Evolutionary conservation across 352 stramenopile genomes (phyloP).

Genomic region (Peronosclerospora sorghi): DNA sequence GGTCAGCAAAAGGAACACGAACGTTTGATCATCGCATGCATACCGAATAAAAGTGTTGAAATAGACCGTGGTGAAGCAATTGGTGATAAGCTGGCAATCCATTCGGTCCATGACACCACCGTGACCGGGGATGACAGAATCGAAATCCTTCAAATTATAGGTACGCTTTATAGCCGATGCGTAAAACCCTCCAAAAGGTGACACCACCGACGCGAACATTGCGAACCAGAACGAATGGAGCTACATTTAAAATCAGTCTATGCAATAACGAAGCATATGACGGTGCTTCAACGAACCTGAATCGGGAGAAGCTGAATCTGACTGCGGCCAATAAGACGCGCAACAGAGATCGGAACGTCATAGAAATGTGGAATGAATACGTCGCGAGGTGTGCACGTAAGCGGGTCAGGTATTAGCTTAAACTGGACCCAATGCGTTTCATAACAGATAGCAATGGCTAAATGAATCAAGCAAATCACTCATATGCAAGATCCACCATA

Average conservation of each 20-base stretch:
- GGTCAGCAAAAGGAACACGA: not conserved
- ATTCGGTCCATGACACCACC: constrained; percentile 95
- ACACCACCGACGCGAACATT: constrained; percentile 95
- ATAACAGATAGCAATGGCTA: constrained; percentile 2
- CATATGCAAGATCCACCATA: not conserved
- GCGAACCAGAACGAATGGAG: constrained; percentile 94
- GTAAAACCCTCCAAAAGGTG: constrained; percentile 98
- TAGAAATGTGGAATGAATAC: constrained; percentile 60
- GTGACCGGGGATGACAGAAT: constrained; percentile 96
- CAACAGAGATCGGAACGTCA: constrained; percentile 61
- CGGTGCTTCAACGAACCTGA: constrained; percentile 28
- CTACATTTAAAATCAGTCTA: constrained; percentile 28
- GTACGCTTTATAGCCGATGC: constrained; percentile 98
- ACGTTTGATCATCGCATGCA: not conserved
- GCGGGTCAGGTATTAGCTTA: constrained; percentile 54
- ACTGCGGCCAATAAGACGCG: constrained; percentile 58
- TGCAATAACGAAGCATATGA: not conserved
- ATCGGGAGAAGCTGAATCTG: constrained; percentile 82
- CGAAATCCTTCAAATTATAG: constrained; percentile 99
- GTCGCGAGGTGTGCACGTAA: constrained; percentile 47
- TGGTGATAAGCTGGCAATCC: constrained; percentile 95
- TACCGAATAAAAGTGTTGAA: constrained; percentile 95
- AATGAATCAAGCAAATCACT: not conserved
- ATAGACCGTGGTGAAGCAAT: constrained; percentile 93
- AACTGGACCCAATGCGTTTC: constrained; percentile 10